Conservation (phyloP, 2,329 filamentous ascomycete species). For the Cytospora piceae region DNA sequence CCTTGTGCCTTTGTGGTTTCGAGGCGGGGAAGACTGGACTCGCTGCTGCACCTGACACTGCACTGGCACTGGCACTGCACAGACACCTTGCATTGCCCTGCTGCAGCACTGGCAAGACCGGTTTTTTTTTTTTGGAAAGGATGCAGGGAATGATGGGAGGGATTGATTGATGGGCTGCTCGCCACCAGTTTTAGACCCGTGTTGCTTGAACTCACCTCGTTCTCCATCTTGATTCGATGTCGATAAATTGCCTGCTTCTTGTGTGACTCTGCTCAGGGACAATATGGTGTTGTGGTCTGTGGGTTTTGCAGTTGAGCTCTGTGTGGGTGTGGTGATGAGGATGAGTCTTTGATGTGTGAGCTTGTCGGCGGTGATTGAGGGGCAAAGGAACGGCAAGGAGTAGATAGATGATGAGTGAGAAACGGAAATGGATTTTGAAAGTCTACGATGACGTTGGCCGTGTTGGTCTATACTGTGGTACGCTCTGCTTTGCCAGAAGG, state of each 20-base stretch:
- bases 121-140: not conserved
- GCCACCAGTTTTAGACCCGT: conserved; percentile 1
- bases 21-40: conserved; percentile 3
- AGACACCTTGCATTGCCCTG: not conserved
- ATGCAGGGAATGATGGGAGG: conserved; percentile 1
- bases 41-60: conserved; percentile 5
- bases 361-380: conserved; percentile 4
- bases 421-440: not conserved
- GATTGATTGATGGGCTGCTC: not conserved
- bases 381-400: conserved; percentile 1
- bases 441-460: not conserved
- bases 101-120: not conserved
- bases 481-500: not conserved
- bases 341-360: conserved; percentile 11
- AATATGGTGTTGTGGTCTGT: not conserved
- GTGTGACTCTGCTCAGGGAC: conserved; percentile 6
- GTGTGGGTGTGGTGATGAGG: conserved; percentile 9
- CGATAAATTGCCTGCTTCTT: not conserved
- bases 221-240: conserved; percentile 25
- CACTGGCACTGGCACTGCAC: not conserved
- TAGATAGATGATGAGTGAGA: conserved; percentile 11
- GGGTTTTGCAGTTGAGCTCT: not conserved
- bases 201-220: conserved; percentile 23
- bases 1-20: not conserved
- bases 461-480: not conserved